phyloP scores from a whole-genome alignment of 1,284 basidiomycete species.

The Volvariella volvacea region DNA sequence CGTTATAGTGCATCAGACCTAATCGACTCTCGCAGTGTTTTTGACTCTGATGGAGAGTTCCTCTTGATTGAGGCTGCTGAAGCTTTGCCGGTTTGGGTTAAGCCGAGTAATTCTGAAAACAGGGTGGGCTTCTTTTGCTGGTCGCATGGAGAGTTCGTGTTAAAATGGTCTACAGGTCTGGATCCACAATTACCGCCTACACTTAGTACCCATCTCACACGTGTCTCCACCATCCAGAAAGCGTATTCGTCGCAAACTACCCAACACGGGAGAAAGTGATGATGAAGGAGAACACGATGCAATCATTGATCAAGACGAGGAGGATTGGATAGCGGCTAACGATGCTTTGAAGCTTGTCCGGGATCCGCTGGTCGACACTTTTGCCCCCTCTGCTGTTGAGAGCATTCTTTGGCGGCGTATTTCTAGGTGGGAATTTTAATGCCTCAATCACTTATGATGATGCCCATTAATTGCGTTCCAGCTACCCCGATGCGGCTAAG shows the following conservation, averaged over 20 bases:
- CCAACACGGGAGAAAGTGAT: constrained; percentile 36
- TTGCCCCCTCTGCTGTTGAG: constrained; percentile 56
- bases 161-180: constrained; percentile 63
- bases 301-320: constrained; percentile 25
- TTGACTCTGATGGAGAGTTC: constrained; percentile 94
- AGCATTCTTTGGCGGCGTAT: constrained; percentile 63
- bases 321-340: constrained; percentile 45
- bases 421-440: constrained; percentile 43
- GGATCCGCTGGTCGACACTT: constrained; percentile 44
- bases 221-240: constrained; percentile 58
- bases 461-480: constrained; percentile 20
- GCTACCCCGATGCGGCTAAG: constrained; percentile 64
- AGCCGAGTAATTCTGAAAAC: constrained; percentile 85
- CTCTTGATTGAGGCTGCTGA: constrained; percentile 96
- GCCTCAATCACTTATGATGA: not conserved
- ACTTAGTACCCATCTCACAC: constrained; percentile 78
- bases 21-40: constrained; percentile 42
- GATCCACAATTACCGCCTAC: constrained; percentile 78
- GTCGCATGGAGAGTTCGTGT: constrained; percentile 23
- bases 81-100: constrained; percentile 84
- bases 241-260: constrained; percentile 37
- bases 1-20: constrained; percentile 3
- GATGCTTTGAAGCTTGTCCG: constrained; percentile 68
- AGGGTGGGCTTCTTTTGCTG: constrained; percentile 56
- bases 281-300: constrained; percentile 42